Base-by-base conservation (phyloP, 148 eudicot species). In the Fagopyrum esculentum region DNA sequence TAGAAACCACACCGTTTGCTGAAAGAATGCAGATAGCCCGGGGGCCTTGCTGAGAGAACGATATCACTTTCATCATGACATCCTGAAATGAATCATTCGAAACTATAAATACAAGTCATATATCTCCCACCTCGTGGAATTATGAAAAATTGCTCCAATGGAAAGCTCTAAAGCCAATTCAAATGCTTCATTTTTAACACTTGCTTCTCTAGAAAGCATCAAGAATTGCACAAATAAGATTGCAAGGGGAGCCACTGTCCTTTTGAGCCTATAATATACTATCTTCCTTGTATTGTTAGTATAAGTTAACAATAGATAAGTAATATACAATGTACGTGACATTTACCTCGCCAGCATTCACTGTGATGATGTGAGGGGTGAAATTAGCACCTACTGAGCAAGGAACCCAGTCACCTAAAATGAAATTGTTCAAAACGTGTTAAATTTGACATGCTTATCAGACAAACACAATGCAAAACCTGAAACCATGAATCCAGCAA, bases 31-130 rank as follows among this genome's bases (percentile, higher is more conserved):
- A 96, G 63, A 96, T 90, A 51, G 99, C 97, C 52, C 92, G 89
- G 57, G 98, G 95, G 15, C 98, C 98, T 89, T 95, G 99, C 81
- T 95, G 99, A 74, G 98, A 96, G 79, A 96, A 96, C 54, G 99
- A 96, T 83, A 96, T 92, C 50, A 96, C 86, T 89, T 96, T 92
- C 97, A 86, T 90, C 6, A 86, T 96, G 19, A 96, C 97, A 84
- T 96, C 98, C 99, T 96, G 73, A 75, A 78, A 83, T 29, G 72
- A 74, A 22, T 71, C 79, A 69, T 61, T 49, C 46, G 56, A 17
- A 35, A 10, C 40, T 11, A 73, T 49, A 11, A 19, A 4, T 59
- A 17, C 11, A 61, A 61, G 35, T 26, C 68, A 60, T 29, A 29
- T 60, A 40, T 19, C 29, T 22, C 29, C 43, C 10, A 60, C 44